A percentile compares a stretch with the other conserved stretches of the same genome.
Evolutionary conservation across 306 rosid genomes (phyloP).

Genomic region (Fagus crenata): DNA sequence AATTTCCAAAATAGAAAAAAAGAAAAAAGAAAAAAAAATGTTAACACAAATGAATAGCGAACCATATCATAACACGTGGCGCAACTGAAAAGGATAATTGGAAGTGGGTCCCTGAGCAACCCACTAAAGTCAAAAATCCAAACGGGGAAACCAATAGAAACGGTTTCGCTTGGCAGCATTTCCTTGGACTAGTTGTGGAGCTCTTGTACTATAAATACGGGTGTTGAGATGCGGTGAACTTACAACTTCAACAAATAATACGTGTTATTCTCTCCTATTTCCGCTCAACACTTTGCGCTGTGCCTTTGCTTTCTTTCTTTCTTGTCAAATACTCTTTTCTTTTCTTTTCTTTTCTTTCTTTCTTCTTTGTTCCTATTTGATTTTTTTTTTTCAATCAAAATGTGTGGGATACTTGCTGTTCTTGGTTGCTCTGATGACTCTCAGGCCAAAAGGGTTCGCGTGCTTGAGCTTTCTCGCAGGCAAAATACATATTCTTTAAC

Average conservation of each 20-base stretch:
- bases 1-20: not conserved
- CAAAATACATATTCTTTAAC: not conserved
- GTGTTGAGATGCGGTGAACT: too few species aligned
- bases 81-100: not conserved
- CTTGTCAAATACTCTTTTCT: not conserved
- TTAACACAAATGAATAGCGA: slow-evolving; percentile 3
- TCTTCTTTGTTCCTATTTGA: not conserved
- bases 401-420: slow-evolving; percentile 98
- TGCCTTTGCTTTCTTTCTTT: not conserved
- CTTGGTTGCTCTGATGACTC: slow-evolving; percentile 88
- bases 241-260: too few species aligned
- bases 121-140: not conserved
- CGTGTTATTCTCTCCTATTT: too few species aligned
- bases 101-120: slow-evolving; percentile 45
- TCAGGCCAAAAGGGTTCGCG: slow-evolving; percentile 84
- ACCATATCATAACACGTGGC: slow-evolving; percentile 46
- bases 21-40: not conserved
- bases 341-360: not conserved
- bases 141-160: slow-evolving; percentile 11
- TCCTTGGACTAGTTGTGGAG: too few species aligned
- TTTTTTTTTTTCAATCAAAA: slow-evolving; percentile 22
- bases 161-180: slow-evolving; percentile 39
- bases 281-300: too few species aligned
- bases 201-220: too few species aligned
- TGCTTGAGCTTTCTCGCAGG: slow-evolving; percentile 49